Conservation (phyloP, 2,329 filamentous ascomycete species). For the Pseudohalonectria lignicola region DNA sequence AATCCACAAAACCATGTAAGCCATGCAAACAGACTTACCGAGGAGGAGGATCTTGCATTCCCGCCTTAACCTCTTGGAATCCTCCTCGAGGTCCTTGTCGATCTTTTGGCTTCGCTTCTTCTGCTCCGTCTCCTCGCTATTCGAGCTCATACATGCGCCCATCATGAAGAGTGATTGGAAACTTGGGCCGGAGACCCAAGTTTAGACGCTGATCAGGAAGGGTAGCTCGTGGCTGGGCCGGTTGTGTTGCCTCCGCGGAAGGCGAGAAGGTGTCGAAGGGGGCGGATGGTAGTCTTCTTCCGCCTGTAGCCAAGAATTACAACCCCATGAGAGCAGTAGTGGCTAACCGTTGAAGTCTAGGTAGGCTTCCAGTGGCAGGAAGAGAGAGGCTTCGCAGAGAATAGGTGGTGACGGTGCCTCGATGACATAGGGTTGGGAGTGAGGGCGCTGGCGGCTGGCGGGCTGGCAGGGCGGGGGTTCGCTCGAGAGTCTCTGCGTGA, state of each 20-base stretch:
- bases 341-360: too few relatives aligned
- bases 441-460: too few relatives aligned
- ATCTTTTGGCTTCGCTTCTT: constrained; percentile 97
- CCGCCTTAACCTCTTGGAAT: constrained; percentile 80
- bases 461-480: too few relatives aligned
- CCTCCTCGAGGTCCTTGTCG: constrained; percentile 86
- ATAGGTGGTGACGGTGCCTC: too few relatives aligned
- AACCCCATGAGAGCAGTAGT: not conserved
- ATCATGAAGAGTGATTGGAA: constrained; percentile 34
- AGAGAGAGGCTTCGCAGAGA: too few relatives aligned
- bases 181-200: not conserved
- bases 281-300: not conserved
- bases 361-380: too few relatives aligned
- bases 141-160: constrained; percentile 89
- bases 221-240: too few relatives aligned
- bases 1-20: constrained; percentile 4
- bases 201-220: too few relatives aligned
- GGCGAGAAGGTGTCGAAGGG: too few relatives aligned
- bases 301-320: not conserved
- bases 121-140: constrained; percentile 76
- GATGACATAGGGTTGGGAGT: too few relatives aligned
- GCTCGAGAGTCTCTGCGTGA: too few relatives aligned
- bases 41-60: constrained; percentile 98
- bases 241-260: not conserved
- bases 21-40: constrained; percentile 51